Evolutionary conservation across 2,329 filamentous ascomycete genomes (phyloP), one percentile per base, ranked within the genome.

Genomic region (Verruconis gallopava): DNA sequence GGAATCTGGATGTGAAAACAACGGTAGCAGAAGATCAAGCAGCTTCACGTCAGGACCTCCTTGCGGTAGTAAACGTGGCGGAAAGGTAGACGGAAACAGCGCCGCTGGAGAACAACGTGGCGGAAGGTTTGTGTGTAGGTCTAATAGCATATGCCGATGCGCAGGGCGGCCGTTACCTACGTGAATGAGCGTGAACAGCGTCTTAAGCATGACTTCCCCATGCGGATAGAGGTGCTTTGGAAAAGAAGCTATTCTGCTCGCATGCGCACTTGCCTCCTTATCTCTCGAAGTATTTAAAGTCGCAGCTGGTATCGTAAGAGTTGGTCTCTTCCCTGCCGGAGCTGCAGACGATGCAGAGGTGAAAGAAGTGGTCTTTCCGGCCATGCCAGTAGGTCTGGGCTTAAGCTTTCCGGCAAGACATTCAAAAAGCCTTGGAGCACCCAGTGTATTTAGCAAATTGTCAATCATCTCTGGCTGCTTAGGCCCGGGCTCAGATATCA

Each of bases 111-210:
- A 73, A 73, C 4, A 4, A 75, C 68, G 36, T 86, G 75, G 9
- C 93, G 69, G 13, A 15, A 18, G n/a, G 9, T 33, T 17, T 5
- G 35, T 21, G 36, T 12, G 6, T 13, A 38, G 22, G 5, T 30
- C 55, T 43, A 63, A 51, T 39, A 60, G 53, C 11, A 85, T 64
- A 53, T 88, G 78, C 43, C 85, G 77, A 59, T 95, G 85, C 21
- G 75, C 72, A 3, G 85, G 77, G 11, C 79, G 68, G 48, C 85
- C 85, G 6, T 88, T 89, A 14, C 86, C 85, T 51, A 96, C 77
- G 62, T 96, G 86, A 12, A 91, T 80, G 38, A 96, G 69, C 44
- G 95, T 79, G 56, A 79, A 91, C 20, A 85, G 75, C 9, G 89
- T 81, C 2, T 83, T 73, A 51, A 75, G 73, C 40, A 95, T 72